Base-by-base conservation (phyloP, 257 asterid species). In the Fraxinus anomala region DNA sequence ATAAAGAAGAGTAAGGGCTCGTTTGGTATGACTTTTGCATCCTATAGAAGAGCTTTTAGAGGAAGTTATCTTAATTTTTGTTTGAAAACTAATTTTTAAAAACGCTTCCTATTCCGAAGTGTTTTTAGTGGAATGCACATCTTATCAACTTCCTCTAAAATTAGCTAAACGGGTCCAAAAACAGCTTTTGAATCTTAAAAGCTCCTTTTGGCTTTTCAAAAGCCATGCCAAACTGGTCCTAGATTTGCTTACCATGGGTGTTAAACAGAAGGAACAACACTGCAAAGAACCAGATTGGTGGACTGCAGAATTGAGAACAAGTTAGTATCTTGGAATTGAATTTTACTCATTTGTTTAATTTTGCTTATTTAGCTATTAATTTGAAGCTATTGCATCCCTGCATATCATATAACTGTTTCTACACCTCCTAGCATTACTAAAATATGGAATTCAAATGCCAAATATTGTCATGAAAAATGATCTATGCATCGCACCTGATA, bases 281-380 rank as follows among this genome's bases (percentile, higher is more conserved):
- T 12, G 90, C 96, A 49, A 87, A 87, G 24, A 87, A 76, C 94
- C 94, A 90, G 70, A 90, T 66, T 47, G 92, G 91, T 67, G 94
- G 94, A 81, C 94, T 88, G 93, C 63, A 74, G 13, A 76, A 24
- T 34, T 21, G 9, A 49, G 74, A 44, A 37, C 4, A 40, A 77
- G 77, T 12, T 26, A 74, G 75, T 69, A 39, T 75, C 70, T 63
- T 77, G 34, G 30, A 30, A 75, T 19, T 19, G 10, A 36, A 30
- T 59, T 59, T 21, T 59, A 2, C 3, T 59, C 67, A 59, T 21
- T 21, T 7, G 67, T 59, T 59, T 59, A 6, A 59, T 3, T 26
- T 0, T 63, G 36, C 17, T 12, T 63, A 26, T 61, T 61, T 19
- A 9, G 14, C 16, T 11, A 9, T 26, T 63, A 24, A 10, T 63